Evolutionary conservation across 225 moss, liverwort and hornwort species (phyloP).

Genomic region (Physcomitrellopsis africana): DNA sequence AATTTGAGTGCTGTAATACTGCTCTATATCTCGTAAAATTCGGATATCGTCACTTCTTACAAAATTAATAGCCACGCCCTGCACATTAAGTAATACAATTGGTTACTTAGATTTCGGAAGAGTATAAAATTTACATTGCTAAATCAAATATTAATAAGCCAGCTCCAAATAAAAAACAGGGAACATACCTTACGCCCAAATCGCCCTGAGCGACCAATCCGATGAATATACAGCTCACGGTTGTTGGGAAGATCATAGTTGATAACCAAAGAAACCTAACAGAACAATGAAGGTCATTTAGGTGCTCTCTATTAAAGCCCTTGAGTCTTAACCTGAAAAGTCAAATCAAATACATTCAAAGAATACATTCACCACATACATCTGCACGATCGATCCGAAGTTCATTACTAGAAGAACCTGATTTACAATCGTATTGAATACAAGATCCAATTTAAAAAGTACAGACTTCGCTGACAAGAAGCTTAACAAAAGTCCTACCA

Average conservation of each 20-base stretch:
- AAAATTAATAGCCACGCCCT: conserved; percentile 90
- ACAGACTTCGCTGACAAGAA: not conserved
- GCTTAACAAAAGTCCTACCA: not conserved
- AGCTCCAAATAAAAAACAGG: not conserved
- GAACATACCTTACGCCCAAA: conserved; percentile 72
- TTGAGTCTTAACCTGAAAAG: not conserved
- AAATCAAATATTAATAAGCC: not conserved
- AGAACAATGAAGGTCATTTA: not conserved
- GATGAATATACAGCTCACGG: conserved; percentile 83
- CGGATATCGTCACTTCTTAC: conserved; percentile 78
- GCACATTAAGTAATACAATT: conserved; percentile 3
- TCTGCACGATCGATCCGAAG: no score
- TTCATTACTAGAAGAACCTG: not conserved
- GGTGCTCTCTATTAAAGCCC: not conserved
- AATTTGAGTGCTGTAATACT: conserved; percentile 83
- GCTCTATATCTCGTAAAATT: conserved; percentile 82
- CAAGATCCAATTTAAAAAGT: no score
- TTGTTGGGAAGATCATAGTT: conserved; percentile 83
- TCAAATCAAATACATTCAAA: not conserved
- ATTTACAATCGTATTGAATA: no score
- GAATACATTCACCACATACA: not conserved
- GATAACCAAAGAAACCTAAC: conserved; percentile 44
- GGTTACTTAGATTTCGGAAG: conserved; percentile 1
- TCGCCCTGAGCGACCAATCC: conserved; percentile 78
- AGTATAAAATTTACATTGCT: not conserved